Evolutionary conservation across 179 eudicot genomes (phyloP).

Genomic region (Camellia oleifera): DNA sequence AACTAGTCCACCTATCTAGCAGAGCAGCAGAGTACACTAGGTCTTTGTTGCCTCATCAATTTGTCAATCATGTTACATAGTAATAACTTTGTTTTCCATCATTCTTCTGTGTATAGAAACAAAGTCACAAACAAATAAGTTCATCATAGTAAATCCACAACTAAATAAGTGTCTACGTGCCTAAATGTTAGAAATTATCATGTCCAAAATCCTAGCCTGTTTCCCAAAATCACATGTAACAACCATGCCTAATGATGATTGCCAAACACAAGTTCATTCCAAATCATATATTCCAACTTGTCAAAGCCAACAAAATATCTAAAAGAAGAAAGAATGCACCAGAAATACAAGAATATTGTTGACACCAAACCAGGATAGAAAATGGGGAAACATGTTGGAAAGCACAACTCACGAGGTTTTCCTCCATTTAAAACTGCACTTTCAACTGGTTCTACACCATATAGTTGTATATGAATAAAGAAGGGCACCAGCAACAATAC

Average conservation of each 20-base stretch:
- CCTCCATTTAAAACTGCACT: conserved; percentile 70
- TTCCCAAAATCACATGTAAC: neutral
- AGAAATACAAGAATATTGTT: neutral
- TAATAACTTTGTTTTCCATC: neutral
- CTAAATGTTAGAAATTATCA: neutral
- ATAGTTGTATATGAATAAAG: conserved; percentile 30
- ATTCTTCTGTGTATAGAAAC: neutral
- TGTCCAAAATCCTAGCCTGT: neutral
- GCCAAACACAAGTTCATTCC: neutral
- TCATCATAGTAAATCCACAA: neutral
- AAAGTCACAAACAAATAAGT: neutral
- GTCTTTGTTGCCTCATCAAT: too few species aligned
- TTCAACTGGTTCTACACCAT: conserved; percentile 66
- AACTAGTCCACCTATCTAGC: too few species aligned
- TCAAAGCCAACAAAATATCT: neutral
- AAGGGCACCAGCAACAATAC: neutral
- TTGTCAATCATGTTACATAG: neutral
- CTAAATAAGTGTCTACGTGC: neutral
- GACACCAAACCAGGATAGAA: neutral
- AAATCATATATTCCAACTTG: neutral
- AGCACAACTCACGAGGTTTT: conserved; percentile 46
- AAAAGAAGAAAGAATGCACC: neutral
- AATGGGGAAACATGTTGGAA: neutral
- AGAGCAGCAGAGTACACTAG: too few species aligned
- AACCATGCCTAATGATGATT: neutral